Conservation (phyloP, 2,329 filamentous ascomycete genomes). For the Alternaria gansuensis region DNA sequence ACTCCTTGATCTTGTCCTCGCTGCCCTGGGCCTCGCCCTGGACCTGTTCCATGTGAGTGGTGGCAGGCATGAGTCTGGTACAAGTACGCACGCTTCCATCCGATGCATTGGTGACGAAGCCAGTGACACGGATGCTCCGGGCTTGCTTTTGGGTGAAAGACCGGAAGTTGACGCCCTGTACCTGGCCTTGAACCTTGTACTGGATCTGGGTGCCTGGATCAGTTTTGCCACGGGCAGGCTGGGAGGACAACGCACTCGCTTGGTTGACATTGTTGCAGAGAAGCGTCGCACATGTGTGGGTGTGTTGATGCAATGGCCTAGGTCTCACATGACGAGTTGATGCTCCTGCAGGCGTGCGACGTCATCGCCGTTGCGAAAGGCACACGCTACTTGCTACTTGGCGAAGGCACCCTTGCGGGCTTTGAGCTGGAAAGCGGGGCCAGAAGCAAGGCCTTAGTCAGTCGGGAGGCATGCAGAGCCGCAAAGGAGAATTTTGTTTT, state of each 20-base stretch:
- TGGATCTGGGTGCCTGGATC: conserved; percentile 52
- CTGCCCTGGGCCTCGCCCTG: conserved; percentile 87
- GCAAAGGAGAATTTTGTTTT: conserved; percentile 15
- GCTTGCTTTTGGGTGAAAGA: conserved; percentile 57
- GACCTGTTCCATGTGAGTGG: conserved; percentile 65
- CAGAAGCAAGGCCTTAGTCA: conserved; percentile 11
- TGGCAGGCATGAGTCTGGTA: not conserved
- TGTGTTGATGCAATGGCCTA: not conserved
- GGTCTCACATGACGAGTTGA: not conserved
- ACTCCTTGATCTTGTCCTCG: conserved; percentile 69
- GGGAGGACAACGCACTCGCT: conserved; percentile 41
- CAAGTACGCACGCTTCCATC: conserved; percentile 54
- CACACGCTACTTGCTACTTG: conserved; percentile 18
- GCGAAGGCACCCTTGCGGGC: conserved; percentile 17
- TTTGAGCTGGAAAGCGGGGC: conserved; percentile 22
- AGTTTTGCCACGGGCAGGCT: conserved; percentile 22
- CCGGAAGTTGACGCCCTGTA: conserved; percentile 64
- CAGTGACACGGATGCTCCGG: conserved; percentile 55
- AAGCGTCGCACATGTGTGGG: conserved; percentile 34
- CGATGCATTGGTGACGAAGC: conserved; percentile 57
- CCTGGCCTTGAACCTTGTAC: conserved; percentile 58
- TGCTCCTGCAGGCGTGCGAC: conserved; percentile 13
- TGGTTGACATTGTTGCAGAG: conserved; percentile 47
- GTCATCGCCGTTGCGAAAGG: conserved; percentile 19
- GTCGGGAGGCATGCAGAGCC: conserved; percentile 1